Base-by-base conservation (phyloP, 2,329 filamentous ascomycete genomes). In the Neurospora sp. region DNA sequence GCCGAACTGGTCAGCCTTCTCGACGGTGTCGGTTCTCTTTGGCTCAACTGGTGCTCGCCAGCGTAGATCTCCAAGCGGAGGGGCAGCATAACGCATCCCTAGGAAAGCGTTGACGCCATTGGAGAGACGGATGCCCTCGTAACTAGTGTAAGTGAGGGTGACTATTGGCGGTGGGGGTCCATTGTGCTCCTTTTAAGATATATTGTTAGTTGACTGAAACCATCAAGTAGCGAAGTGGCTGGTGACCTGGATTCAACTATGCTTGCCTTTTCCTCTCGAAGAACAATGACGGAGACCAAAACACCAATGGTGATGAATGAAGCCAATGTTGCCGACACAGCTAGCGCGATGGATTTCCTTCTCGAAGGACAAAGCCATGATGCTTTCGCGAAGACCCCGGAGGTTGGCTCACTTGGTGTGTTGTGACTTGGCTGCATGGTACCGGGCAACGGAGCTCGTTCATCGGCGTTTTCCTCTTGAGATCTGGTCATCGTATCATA, bases 21-120 rank as follows among this genome's bases (percentile, higher is more conserved):
- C 80, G 0, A 79, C 75, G 2, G 73, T 74, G 0, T 75, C 71
- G 11, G 77, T 75, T 3, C 70, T 77, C 2, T 76, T 77, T 3
- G 85, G 85, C 40, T 82, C 78, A 17, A 80, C 77, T 0, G 86
- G 86, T 19, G 84, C 82, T 36, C 82, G 78, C 79, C 84, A 88
- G 68, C 86, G 81, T 40, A 86, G 77, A 46, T 85, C 78, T 1
- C 81, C 83, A 0, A 83, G 69, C 5, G 86, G 85, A n/a, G 85
- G 79, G 15, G 81, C 79, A 11, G 86, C 86, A 75, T 83, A 88
- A 62, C 85, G 83, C 76, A 84, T 78, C 12, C 83, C 83, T 3
- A 83, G 77, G 74, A 81, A 86, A 73, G 83, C 78, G 67, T 79
- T 80, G 38, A 86, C 78, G n/a, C 79, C 80, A 37, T 76, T 79